phyloP scores from a whole-genome alignment of 768 basidiomycete species.

The Xerocomellus amylosporus region DNA sequence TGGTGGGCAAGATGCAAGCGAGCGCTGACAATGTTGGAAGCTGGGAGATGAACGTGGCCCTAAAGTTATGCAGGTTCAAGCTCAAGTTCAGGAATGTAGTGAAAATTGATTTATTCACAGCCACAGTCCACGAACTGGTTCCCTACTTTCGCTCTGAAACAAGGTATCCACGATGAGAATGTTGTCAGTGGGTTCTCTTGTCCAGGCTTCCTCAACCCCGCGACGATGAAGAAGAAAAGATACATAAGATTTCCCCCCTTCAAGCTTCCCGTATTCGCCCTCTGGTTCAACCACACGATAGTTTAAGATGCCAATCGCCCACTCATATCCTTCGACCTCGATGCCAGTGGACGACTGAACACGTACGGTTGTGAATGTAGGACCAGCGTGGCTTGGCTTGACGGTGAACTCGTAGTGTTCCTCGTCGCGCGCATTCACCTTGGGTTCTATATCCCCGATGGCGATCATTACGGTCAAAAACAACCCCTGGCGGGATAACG shows the following conservation, averaged over 20 bases:
- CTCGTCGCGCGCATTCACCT: not conserved
- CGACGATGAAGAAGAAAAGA: constrained; percentile 12
- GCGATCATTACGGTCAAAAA: constrained; percentile 11
- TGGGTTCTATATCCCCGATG: constrained; percentile 4
- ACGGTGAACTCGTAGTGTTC: constrained; percentile 6
- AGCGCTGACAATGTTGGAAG: too few relatives aligned
- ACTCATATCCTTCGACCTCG: not conserved
- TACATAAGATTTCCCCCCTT: constrained; percentile 11
- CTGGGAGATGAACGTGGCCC: too few relatives aligned
- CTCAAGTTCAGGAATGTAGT: too few relatives aligned
- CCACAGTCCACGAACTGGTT: constrained; percentile 7
- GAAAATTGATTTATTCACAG: constrained; percentile 6
- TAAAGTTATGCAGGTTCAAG: too few relatives aligned
- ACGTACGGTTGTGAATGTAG: constrained; percentile 2
- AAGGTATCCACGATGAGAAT: constrained; percentile 12
- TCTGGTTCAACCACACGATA: constrained; percentile 12
- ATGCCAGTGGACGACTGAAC: not conserved
- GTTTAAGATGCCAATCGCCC: constrained; percentile 16
- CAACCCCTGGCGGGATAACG: constrained; percentile 14
- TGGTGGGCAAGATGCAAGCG: too few relatives aligned
- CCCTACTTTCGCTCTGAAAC: constrained; percentile 13
- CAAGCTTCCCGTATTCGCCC: constrained; percentile 7
- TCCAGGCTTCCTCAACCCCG: constrained; percentile 3
- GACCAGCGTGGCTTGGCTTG: constrained; percentile 7
- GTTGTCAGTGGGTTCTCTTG: constrained; percentile 14